Percentiles rank a stretch among this genome's conserved stretches.
These are phyloP conservation scores for Megacollybia marginata DNA, from an alignment of 768 basidiomycete genomes.

Conservation along the genomic window DNA sequence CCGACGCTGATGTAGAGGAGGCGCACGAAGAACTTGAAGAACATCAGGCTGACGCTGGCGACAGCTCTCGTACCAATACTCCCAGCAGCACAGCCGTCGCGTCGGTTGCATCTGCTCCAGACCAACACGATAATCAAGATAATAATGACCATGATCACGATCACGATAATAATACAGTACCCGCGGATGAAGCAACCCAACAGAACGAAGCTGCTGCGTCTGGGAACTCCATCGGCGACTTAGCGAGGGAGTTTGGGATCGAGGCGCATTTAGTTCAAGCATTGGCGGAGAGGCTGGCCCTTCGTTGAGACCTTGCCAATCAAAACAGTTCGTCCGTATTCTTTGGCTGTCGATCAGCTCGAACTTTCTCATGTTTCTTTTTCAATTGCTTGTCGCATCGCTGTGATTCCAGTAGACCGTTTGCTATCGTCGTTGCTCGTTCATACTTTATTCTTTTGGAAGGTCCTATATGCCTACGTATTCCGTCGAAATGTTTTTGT, in stretches of 20 bases:
- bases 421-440: too few relatives aligned
- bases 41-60: slow-evolving; percentile 4
- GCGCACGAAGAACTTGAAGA: slow-evolving; percentile 1
- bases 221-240: slow-evolving; percentile 32
- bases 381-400: too few relatives aligned
- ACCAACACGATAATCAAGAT: neutral
- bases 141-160: neutral
- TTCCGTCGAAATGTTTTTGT: too few relatives aligned
- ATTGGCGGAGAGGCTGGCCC: slow-evolving; percentile 48
- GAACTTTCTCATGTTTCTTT: too few relatives aligned
- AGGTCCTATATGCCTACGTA: too few relatives aligned
- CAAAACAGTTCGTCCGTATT: too few relatives aligned
- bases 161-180: too few relatives aligned
- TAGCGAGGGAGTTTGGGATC: slow-evolving; percentile 74
- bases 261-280: slow-evolving; percentile 62
- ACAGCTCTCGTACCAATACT: neutral
- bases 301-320: neutral
- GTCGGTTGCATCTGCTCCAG: neutral
- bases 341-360: too few relatives aligned
- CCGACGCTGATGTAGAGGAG: slow-evolving; percentile 6
- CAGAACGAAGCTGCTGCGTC: neutral
- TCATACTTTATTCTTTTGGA: too few relatives aligned
- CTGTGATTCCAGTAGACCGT: too few relatives aligned
- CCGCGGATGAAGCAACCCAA: neutral
- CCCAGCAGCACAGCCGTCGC: slow-evolving; percentile 9